phyloP scores from a whole-genome alignment of 495 filamentous ascomycete genomes.

The Pyrenopolyporus hunteri region DNA sequence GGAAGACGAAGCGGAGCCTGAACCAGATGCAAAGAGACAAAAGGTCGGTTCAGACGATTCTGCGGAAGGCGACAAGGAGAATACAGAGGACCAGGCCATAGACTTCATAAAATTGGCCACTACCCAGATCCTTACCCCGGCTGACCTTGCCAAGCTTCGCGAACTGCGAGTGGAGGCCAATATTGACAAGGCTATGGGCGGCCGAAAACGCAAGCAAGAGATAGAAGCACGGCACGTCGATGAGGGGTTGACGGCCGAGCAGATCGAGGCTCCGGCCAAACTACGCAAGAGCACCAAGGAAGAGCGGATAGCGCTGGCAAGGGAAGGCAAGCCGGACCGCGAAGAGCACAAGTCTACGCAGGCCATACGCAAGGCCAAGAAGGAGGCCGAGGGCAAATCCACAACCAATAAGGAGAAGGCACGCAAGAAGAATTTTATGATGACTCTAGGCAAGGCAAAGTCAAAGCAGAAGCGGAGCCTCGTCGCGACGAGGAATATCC shows the following conservation, averaged over 20 bases:
- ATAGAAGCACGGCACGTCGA: conserved; percentile 70
- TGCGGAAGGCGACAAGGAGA: conserved; percentile 50
- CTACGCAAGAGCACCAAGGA: conserved; percentile 76
- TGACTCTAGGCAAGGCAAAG: conserved; percentile 95
- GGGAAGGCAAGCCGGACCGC: conserved; percentile 73
- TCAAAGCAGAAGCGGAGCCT: conserved; percentile 92
- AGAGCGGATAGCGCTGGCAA: conserved; percentile 78
- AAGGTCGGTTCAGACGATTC: conserved; percentile 46
- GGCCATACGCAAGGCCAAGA: conserved; percentile 80
- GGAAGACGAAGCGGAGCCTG: conserved; percentile 72
- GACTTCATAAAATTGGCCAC: conserved; percentile 75
- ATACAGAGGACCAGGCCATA: conserved; percentile 46
- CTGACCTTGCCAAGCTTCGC: conserved; percentile 88
- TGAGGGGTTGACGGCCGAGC: conserved; percentile 81
- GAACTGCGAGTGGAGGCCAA: conserved; percentile 79
- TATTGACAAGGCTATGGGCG: conserved; percentile 66
- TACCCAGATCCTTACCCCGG: conserved; percentile 86
- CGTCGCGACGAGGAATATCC: conserved; percentile 73
- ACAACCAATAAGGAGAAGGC: conserved; percentile 98
- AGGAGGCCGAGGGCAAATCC: conserved; percentile 86
- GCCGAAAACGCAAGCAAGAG: conserved; percentile 54
- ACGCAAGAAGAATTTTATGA: conserved; percentile 94
- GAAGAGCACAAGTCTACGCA: conserved; percentile 81
- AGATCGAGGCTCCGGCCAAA: conserved; percentile 80
- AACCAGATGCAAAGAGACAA: conserved; percentile 67